These are phyloP conservation scores for Chrysosporium queenslandicum DNA, from an alignment of 2,329 filamentous ascomycete species.

Conservation along the genomic window DNA sequence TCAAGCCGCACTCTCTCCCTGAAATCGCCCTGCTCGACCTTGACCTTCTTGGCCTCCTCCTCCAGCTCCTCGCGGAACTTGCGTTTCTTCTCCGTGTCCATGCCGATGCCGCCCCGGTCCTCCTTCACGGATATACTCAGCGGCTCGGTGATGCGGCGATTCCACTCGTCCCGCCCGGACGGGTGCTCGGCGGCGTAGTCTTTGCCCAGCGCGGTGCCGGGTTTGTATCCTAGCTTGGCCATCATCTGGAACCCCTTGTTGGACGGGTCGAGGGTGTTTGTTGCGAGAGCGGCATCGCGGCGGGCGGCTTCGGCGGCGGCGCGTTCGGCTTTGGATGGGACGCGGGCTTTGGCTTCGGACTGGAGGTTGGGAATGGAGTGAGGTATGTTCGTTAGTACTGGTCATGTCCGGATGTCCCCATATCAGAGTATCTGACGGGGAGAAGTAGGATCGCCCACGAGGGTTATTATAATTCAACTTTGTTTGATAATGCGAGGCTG, in stretches of 20 bases:
- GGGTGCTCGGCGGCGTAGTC: constrained; percentile 33
- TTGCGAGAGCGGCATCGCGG: constrained; percentile 66
- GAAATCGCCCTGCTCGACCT: constrained; percentile 60
- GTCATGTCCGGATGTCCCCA: constrained; percentile 23
- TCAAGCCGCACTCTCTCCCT: constrained; percentile 61
- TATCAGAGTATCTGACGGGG: background rate
- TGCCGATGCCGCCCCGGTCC: constrained; percentile 69
- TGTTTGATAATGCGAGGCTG: constrained; percentile 6
- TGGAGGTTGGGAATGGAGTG: constrained; percentile 46
- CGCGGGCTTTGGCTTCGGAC: constrained; percentile 55
- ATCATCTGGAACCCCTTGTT: constrained; percentile 95
- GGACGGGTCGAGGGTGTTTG: constrained; percentile 58
- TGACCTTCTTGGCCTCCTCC: constrained; percentile 48
- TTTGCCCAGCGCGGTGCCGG: constrained; percentile 63
- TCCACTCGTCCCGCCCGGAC: constrained; percentile 17
- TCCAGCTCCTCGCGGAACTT: constrained; percentile 57
- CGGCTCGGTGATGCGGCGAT: constrained; percentile 53
- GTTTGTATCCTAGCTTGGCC: constrained; percentile 84
- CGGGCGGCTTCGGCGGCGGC: constrained; percentile 61
- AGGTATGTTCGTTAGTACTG: constrained; percentile 56
- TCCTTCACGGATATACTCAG: constrained; percentile 68
- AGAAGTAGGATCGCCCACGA: too few species aligned
- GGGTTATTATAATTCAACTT: constrained; percentile 6
- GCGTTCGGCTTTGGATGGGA: constrained; percentile 69
- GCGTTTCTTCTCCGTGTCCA: constrained; percentile 73